Evolutionary conservation across 2,329 filamentous ascomycete genomes (phyloP).

Genomic region (Epichloe gansuensis): DNA sequence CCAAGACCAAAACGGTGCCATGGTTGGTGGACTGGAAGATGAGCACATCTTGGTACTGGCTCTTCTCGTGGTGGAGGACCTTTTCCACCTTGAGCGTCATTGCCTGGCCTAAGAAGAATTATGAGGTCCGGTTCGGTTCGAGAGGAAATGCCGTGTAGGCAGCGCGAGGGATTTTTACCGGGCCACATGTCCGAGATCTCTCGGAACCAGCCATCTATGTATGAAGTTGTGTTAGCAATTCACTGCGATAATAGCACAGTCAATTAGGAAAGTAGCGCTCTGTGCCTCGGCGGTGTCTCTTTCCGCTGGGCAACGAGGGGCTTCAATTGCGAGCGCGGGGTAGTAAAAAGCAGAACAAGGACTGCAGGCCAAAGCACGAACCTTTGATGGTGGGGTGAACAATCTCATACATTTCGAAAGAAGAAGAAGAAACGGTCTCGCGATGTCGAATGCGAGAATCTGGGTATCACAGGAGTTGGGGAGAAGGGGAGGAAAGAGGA

Average conservation of each 20-base stretch:
- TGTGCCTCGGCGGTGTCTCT: neutral
- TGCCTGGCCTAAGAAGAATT: slow-evolving; percentile 57
- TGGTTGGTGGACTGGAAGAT: slow-evolving; percentile 98
- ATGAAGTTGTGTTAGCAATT: neutral
- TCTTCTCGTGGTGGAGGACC: slow-evolving; percentile 98
- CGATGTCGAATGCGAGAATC: slow-evolving; percentile 3
- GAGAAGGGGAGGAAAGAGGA: neutral
- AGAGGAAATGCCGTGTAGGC: neutral
- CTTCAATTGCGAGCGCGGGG: neutral
- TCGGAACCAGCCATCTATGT: slow-evolving; percentile 98
- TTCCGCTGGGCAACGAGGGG: neutral
- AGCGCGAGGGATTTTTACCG: slow-evolving; percentile 25
- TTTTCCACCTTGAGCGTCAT: slow-evolving; percentile 98
- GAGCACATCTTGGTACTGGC: slow-evolving; percentile 96
- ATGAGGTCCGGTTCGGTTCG: slow-evolving; percentile 4
- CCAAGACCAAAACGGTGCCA: slow-evolving; percentile 88
- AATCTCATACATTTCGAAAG: slow-evolving; percentile 49
- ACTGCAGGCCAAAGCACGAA: slow-evolving; percentile 8
- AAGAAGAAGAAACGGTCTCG: slow-evolving; percentile 1
- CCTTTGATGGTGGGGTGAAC: slow-evolving; percentile 68
- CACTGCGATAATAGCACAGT: neutral
- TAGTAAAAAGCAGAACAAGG: neutral
- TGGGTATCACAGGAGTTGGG: slow-evolving; percentile 3
- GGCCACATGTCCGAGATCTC: slow-evolving; percentile 99
- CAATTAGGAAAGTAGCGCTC: neutral